Conservation (phyloP, 176 grass and related monocot genomes). For the Oryza glaberrima region DNA sequence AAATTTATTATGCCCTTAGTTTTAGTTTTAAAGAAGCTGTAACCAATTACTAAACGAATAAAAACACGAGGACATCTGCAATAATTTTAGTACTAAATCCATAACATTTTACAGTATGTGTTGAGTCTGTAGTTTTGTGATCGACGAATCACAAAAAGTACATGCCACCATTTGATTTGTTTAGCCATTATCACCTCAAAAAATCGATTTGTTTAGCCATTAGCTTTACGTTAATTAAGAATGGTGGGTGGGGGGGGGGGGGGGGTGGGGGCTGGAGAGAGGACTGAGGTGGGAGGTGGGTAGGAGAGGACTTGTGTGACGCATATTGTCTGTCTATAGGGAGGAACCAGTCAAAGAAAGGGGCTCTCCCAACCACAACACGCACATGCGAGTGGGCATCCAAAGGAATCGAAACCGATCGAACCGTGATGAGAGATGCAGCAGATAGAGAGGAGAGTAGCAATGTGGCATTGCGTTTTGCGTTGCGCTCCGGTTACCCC, state of each 20-base stretch:
- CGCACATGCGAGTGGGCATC: constrained; percentile 42
- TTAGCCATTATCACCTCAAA: too few species aligned
- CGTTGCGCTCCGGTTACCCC: background rate
- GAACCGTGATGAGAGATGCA: background rate
- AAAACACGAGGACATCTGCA: too few species aligned
- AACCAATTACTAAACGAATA: too few species aligned
- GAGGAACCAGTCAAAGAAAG: constrained; percentile 45
- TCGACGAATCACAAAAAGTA: too few species aligned
- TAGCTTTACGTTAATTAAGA: constrained; percentile 3
- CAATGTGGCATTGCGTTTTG: background rate
- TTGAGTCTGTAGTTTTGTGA: background rate
- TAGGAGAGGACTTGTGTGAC: constrained; percentile 28
- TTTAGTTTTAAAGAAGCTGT: too few species aligned
- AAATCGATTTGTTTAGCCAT: constrained; percentile 2
- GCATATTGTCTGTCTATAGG: background rate
- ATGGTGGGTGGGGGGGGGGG: background rate
- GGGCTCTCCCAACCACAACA: constrained; percentile 33
- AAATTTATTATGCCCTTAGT: too few species aligned
- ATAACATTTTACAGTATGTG: too few species aligned
- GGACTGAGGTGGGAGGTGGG: constrained; percentile 31
- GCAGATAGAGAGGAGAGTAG: too few species aligned
- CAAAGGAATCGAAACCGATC: background rate
- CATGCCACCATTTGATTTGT: too few species aligned
- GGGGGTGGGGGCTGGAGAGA: background rate
- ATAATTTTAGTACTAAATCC: too few species aligned